Conservation (phyloP, 2,329 filamentous ascomycete genomes). For the Cladosporium oxysporum region DNA sequence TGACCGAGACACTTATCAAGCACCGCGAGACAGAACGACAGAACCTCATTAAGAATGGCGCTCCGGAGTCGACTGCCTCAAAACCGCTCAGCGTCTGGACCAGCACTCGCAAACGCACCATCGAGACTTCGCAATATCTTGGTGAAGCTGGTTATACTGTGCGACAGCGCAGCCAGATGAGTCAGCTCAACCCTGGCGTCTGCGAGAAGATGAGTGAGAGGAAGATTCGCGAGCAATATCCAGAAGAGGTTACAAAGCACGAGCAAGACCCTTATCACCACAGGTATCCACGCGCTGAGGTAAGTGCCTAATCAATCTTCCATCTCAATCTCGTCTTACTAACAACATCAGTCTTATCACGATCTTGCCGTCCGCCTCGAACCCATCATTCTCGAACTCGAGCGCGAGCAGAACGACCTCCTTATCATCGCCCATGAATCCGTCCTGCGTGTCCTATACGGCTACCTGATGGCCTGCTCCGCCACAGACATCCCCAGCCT, state of each 20-base stretch:
- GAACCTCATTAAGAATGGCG: constrained; percentile 67
- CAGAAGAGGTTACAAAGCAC: constrained; percentile 90
- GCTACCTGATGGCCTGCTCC: constrained; percentile 97
- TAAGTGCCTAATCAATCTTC: constrained; percentile 41
- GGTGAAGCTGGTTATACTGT: constrained; percentile 79
- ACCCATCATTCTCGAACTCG: constrained; percentile 94
- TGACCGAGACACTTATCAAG: constrained; percentile 79
- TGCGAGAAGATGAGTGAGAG: constrained; percentile 90
- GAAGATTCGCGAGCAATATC: constrained; percentile 77
- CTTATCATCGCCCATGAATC: constrained; percentile 98
- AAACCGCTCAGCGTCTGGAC: constrained; percentile 92
- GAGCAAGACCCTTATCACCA: constrained; percentile 96
- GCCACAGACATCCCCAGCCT: constrained; percentile 91
- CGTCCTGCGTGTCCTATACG: constrained; percentile 93
- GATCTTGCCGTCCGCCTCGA: constrained; percentile 97
- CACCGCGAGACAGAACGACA: constrained; percentile 82
- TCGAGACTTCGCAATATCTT: constrained; percentile 86
- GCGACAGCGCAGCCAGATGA: constrained; percentile 91
- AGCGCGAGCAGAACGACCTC: constrained; percentile 95
- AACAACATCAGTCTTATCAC: constrained; percentile 78
- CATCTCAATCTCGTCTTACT: background rate
- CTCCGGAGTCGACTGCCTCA: constrained; percentile 62
- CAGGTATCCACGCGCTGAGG: constrained; percentile 90
- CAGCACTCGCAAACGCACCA: constrained; percentile 83
- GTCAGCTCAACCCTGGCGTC: constrained; percentile 93